Evolutionary conservation across 179 eudicot genomes (phyloP), one percentile per base, ranked within the genome.

Genomic region (Amaranthus tricolor): DNA sequence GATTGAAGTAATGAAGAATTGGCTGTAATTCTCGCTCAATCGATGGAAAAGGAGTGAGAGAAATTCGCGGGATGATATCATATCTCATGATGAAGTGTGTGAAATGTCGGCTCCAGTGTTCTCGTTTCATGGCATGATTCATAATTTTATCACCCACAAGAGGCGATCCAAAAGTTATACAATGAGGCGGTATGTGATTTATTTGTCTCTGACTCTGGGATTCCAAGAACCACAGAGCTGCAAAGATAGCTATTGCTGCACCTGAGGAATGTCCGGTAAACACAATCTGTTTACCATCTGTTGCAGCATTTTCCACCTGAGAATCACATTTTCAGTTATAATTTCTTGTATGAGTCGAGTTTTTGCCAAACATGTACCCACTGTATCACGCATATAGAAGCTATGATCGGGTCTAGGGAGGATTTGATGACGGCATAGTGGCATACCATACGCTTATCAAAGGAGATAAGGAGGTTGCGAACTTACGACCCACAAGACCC

Each of bases 121-220:
- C 89, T 45, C 96, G 77, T 53, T 75, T 79, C 14, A 93, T 80
- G 3, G 94, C 93, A 49, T 88, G 97, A 51, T 83, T 62, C 44
- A 92, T 80, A 44, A 90, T 84, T 47, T 57, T 74, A 72, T 93
- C 88, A 58, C 96, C 96, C 7, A 81, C 76, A 1, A 93, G 90
- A 11, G 97, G 99, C 15, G 97, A 90, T 9, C 99, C 97, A 21
- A 95, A 95, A 74, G 97, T 95, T 20, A 95, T 19, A 74, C 97
- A 95, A 48, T 70, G 82, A 17, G 89, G 91, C 24, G 81, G 74
- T 6, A 11, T 75, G 6, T 69, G 75, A n/a, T 57, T 51, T 53
- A 52, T 61, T 58, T 24, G 71, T 71, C 74, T 86, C 49, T 19
- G 72, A 81, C 78, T 79, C 13, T 53, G 56, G 77, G 77, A 75